Conservation (phyloP, 2,329 filamentous ascomycete genomes). For the Myotisia sp. region DNA sequence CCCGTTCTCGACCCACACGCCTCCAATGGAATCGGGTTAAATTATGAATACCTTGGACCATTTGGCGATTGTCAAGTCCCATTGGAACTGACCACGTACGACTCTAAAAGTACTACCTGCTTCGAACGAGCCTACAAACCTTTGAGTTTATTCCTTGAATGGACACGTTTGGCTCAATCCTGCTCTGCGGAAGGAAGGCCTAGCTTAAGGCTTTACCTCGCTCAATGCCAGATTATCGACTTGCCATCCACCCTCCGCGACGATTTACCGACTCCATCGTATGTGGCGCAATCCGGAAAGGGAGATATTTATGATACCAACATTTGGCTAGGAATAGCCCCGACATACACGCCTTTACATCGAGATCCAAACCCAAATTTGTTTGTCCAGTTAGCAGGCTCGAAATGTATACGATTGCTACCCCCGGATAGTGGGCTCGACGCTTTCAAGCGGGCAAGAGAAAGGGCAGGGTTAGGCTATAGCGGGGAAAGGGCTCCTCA, state of each 20-base stretch:
- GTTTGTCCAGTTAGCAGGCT: constrained; percentile 66
- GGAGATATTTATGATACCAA: constrained; percentile 80
- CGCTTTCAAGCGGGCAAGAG: constrained; percentile 46
- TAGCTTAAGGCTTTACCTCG: constrained; percentile 55
- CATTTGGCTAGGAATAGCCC: constrained; percentile 75
- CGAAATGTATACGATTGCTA: constrained; percentile 60
- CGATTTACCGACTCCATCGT: constrained; percentile 53
- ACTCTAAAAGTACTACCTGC: neutral
- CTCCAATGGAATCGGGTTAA: constrained; percentile 20
- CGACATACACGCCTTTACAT: constrained; percentile 82
- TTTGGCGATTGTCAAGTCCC: constrained; percentile 40
- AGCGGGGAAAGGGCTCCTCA: constrained; percentile 36
- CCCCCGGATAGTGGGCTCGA: constrained; percentile 47
- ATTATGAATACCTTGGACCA: constrained; percentile 31
- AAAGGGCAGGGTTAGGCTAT: constrained; percentile 19
- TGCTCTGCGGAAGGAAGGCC: constrained; percentile 13
- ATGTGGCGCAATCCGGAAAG: constrained; percentile 50
- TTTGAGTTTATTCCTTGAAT: constrained; percentile 50
- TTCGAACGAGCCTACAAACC: constrained; percentile 37
- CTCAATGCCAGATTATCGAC: constrained; percentile 59
- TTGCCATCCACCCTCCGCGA: constrained; percentile 48
- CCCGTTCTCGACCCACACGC: constrained; percentile 25
- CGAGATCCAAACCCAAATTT: constrained; percentile 88
- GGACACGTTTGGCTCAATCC: constrained; percentile 22
- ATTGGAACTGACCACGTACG: constrained; percentile 39